Evolutionary conservation across 345 rosid genomes (phyloP).

Genomic region (Hibiscus trionum): DNA sequence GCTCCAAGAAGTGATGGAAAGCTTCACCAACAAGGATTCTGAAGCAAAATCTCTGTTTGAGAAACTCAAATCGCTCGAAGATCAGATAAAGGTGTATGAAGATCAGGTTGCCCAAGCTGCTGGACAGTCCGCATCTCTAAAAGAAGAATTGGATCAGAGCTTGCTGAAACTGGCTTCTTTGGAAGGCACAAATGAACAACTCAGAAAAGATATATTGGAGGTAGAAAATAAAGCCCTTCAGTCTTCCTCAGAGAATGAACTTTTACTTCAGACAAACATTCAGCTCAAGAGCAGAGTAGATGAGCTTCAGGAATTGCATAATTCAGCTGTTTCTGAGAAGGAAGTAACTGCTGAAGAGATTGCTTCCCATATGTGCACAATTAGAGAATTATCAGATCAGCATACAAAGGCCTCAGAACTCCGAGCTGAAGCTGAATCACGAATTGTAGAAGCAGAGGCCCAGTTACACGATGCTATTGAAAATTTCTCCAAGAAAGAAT

Average conservation of each 20-base stretch:
- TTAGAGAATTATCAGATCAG: constrained; percentile 43
- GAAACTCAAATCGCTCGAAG: constrained; percentile 54
- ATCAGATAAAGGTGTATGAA: constrained; percentile 50
- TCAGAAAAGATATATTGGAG: constrained; percentile 45
- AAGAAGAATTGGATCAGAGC: constrained; percentile 60
- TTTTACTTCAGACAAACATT: constrained; percentile 61
- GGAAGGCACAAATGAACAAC: constrained; percentile 56
- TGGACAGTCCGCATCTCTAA: constrained; percentile 45
- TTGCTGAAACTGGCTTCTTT: constrained; percentile 46
- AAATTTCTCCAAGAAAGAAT: constrained; percentile 42
- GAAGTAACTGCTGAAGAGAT: constrained; percentile 48
- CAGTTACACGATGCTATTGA: constrained; percentile 49
- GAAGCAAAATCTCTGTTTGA: constrained; percentile 63
- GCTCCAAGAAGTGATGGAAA: constrained; percentile 52
- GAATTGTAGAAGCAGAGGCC: constrained; percentile 27
- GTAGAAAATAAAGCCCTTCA: constrained; percentile 52
- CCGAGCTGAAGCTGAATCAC: constrained; percentile 41
- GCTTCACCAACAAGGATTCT: constrained; percentile 54
- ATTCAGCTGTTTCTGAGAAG: constrained; percentile 55
- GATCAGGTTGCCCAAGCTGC: constrained; percentile 54
- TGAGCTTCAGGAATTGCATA: constrained; percentile 63
- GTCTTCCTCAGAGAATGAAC: constrained; percentile 55
- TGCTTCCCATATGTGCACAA: constrained; percentile 34
- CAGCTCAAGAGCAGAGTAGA: constrained; percentile 66
- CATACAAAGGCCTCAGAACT: constrained; percentile 49